Evolutionary conservation across 2,329 filamentous ascomycete genomes (phyloP), one percentile per base, ranked within the genome.

Genomic region (Blastomyces silverae): DNA sequence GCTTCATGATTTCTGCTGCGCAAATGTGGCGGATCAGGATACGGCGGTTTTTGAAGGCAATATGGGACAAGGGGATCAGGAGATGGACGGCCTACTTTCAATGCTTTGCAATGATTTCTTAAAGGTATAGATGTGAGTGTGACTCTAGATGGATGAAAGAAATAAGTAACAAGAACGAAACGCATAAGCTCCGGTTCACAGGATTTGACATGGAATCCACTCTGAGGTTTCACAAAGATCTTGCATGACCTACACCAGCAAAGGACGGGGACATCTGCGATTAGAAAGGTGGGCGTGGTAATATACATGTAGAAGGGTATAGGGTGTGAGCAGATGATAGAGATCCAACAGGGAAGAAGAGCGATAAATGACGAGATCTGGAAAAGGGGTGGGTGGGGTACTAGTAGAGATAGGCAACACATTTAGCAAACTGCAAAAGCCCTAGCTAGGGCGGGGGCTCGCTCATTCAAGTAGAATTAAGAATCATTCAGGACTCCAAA

Each of bases 221-320:
- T 22, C 13, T 25, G 28, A 39, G 37, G 17, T 57, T 39, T 57
- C 55, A 39, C 31, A 39, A 37, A 15, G 31, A n/a, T 39, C 31
- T n/a, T 57, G 20, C 5, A 13, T 39, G 11, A 48, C 57, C 39
- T 42, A 48, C 11, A 44, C 22, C 8, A 39, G 7, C 10, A 48
- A 4, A 15, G 57, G 25, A 15, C 22, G 3, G 22, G 34, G n/a
- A 39, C 20, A 6, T 3, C 8, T 50, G 50, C 1, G 15, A 56
- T 44, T 34, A 55, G 39, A 37, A 61, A 6, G 20, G 31, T 50
- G 37, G 11, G 7, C 13, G 20, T 28, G 44, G 28, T 62, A 55
- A 34, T 62, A n/a, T 62, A 62, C 61, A 62, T 44, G 22, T 42
- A 7, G 61, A 62, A 55, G 34, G 48, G 50, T 62, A 62, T 55